A percentile compares a stretch with the other conserved stretches of the same genome.
Evolutionary conservation across 495 filamentous ascomycete species (phyloP).

Genomic region (Podospora didyma): DNA sequence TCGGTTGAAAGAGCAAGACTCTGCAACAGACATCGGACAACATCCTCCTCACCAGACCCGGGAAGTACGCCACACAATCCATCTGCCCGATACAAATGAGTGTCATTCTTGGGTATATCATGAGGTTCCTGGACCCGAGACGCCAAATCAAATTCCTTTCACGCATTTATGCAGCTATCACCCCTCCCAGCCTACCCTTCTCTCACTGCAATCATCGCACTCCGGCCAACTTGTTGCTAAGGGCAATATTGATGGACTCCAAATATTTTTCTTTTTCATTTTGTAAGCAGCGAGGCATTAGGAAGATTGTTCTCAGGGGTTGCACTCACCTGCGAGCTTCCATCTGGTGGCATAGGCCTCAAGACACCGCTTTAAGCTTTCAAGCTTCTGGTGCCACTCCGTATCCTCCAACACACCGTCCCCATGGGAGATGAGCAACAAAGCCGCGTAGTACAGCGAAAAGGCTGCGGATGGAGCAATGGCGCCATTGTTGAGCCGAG

Average conservation of each 20-base stretch:
- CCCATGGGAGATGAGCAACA: slow-evolving; percentile 25
- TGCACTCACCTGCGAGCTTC: slow-evolving; percentile 26
- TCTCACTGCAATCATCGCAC: neutral
- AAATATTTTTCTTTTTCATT: slow-evolving; percentile 5
- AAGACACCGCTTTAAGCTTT: slow-evolving; percentile 11
- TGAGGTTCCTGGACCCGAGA: neutral
- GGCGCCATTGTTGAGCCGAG: slow-evolving; percentile 4
- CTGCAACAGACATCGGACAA: too few species aligned
- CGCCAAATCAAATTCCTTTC: neutral
- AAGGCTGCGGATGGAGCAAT: slow-evolving; percentile 22
- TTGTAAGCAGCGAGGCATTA: neutral
- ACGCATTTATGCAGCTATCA: neutral
- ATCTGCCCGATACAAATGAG: neutral
- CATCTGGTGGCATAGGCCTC: slow-evolving; percentile 16
- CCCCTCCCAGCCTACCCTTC: neutral
- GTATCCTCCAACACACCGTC: slow-evolving; percentile 12
- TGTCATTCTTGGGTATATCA: neutral
- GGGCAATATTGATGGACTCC: slow-evolving; percentile 7
- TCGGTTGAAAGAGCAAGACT: too few species aligned
- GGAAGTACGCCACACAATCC: neutral
- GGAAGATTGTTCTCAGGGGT: neutral
- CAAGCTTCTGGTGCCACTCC: slow-evolving; percentile 19
- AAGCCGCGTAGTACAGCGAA: slow-evolving; percentile 19
- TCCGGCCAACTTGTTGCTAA: slow-evolving; percentile 3
- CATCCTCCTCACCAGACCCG: too few species aligned